These are phyloP conservation scores for Camelina neglecta DNA, from an alignment of 345 rosid species.

Conservation along the genomic window DNA sequence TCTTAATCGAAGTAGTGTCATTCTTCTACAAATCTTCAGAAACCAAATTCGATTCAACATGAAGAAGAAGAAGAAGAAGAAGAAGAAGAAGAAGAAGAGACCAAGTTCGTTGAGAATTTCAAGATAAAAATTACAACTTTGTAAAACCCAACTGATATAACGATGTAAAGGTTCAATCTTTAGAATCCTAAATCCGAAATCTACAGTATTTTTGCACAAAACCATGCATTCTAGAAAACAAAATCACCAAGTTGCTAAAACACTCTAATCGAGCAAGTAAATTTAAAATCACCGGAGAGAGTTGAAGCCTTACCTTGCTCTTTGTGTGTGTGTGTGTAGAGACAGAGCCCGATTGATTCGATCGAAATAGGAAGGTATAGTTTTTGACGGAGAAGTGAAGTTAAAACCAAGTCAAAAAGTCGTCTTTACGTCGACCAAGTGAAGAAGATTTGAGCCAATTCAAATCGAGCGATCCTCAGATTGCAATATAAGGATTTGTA, in stretches of 20 bases:
- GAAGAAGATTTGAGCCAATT: conserved; percentile 14
- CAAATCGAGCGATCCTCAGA: conserved; percentile 9
- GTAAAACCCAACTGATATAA: not conserved
- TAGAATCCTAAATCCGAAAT: conserved; percentile 16
- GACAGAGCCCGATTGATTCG: conserved; percentile 19
- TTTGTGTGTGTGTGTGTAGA: not conserved
- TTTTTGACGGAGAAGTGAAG: conserved; percentile 15
- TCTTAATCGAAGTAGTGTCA: not conserved
- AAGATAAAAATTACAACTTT: not conserved
- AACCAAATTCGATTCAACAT: not conserved
- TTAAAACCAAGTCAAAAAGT: conserved; percentile 34
- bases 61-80: conserved; percentile 10
- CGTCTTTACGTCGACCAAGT: conserved; percentile 19
- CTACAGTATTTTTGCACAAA: not conserved
- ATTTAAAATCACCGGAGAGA: not conserved
- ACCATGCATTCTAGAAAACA: not conserved
- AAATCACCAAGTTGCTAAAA: not conserved
- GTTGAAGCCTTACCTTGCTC: not conserved
- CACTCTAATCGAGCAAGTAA: not conserved
- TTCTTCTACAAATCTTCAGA: not conserved
- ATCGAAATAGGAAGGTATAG: not conserved
- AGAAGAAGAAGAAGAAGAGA: conserved; percentile 10
- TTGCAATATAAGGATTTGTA: not conserved
- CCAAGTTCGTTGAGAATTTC: not conserved
- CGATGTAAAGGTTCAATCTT: conserved; percentile 9